A percentile compares a stretch with the other conserved stretches of the same genome.
phyloP scores from a whole-genome alignment of 1,284 basidiomycete species.

The Inonotus hispidus region DNA sequence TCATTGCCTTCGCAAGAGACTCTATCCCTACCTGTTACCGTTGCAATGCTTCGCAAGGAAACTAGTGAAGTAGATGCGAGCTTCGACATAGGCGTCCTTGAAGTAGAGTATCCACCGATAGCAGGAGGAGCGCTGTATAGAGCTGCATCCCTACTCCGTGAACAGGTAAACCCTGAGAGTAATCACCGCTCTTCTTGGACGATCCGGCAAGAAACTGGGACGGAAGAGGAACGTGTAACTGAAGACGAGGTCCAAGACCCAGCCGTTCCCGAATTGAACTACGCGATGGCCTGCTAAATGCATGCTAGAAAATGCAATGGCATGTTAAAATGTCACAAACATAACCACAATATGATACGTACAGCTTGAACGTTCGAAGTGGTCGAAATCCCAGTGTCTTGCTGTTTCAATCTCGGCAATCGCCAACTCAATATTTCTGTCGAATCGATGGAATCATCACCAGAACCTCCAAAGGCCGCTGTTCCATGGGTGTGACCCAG shows the following conservation, averaged over 20 bases:
- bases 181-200: background rate
- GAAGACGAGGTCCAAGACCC: constrained; percentile 17
- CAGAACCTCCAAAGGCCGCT: background rate
- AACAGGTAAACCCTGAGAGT: background rate
- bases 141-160: background rate
- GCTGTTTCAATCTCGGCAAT: constrained; percentile 4
- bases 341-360: background rate
- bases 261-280: constrained; percentile 15
- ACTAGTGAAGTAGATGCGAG: constrained; percentile 14
- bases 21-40: constrained; percentile 5
- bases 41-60: constrained; percentile 11
- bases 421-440: constrained; percentile 19
- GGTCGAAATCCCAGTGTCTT: background rate
- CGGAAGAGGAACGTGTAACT: constrained; percentile 13
- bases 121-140: background rate
- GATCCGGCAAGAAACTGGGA: background rate
- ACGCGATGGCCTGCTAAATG: constrained; percentile 6
- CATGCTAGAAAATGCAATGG: constrained; percentile 4
- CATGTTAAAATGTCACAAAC: background rate
- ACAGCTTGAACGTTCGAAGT: constrained; percentile 7
- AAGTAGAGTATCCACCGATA: background rate
- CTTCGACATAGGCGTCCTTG: background rate
- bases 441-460: constrained; percentile 11
- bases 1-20: background rate
- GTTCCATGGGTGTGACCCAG: background rate